Evolutionary conservation across 139 green algal species (phyloP).

Genomic region (Chlamydomonas asymmetrica): DNA sequence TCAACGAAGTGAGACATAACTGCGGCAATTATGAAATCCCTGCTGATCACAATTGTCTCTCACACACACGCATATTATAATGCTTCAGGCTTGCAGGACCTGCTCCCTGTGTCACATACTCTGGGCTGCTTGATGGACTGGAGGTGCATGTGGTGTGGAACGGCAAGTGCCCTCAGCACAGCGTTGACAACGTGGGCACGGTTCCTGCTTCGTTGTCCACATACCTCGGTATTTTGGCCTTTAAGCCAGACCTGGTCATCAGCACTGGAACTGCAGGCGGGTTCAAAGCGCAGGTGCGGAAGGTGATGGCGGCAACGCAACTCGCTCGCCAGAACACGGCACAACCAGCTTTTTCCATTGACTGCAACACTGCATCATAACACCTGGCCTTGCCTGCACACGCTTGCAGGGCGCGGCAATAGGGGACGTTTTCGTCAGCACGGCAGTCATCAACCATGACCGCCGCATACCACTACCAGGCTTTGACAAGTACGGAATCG

Average conservation of each 20-base stretch:
- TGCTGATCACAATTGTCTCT: neutral
- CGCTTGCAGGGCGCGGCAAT: slow-evolving; percentile 76
- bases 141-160: slow-evolving; percentile 79
- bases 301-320: neutral
- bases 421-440: slow-evolving; percentile 88
- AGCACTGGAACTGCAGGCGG: slow-evolving; percentile 91
- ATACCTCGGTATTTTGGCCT: slow-evolving; percentile 79
- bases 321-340: neutral
- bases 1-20: no score
- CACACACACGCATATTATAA: neutral
- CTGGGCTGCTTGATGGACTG: slow-evolving; percentile 51
- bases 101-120: slow-evolving; percentile 69
- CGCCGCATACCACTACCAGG: slow-evolving; percentile 84
- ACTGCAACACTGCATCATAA: neutral
- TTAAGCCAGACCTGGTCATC: slow-evolving; percentile 90
- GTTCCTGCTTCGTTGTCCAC: slow-evolving; percentile 81
- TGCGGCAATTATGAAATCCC: neutral
- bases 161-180: slow-evolving; percentile 65
- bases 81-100: slow-evolving; percentile 51
- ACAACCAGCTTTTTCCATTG: no score
- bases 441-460: slow-evolving; percentile 88
- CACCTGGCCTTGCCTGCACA: neutral
- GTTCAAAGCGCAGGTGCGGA: slow-evolving; percentile 74
- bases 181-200: slow-evolving; percentile 90
- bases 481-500: slow-evolving; percentile 81